phyloP scores from a whole-genome alignment of 1,284 basidiomycete species.

The Boletus chippewaensis region DNA sequence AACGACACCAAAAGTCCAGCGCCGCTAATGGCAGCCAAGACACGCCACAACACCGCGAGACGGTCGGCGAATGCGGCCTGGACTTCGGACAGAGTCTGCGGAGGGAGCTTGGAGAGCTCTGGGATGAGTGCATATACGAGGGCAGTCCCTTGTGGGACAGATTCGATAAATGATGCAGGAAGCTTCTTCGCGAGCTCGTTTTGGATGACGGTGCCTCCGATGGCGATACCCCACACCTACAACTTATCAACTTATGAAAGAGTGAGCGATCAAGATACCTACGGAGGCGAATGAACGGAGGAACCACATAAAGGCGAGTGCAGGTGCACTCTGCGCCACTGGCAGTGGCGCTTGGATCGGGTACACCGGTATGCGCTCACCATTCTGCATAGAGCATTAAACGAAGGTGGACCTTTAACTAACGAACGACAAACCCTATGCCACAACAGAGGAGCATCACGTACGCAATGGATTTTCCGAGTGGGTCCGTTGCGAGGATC shows the following conservation, averaged over 20 bases:
- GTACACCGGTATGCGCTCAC: constrained; percentile 9
- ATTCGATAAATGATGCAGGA: constrained; percentile 19
- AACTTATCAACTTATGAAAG: neutral
- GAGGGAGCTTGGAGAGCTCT: neutral
- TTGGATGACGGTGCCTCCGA: constrained; percentile 1
- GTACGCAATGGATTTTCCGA: neutral
- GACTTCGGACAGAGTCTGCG: neutral
- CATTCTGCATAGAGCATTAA: neutral
- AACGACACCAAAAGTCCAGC: neutral
- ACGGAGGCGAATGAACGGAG: constrained; percentile 25
- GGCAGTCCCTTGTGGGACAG: constrained; percentile 4
- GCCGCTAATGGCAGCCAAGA: neutral
- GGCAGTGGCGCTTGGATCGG: constrained; percentile 35
- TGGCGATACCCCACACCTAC: constrained; percentile 1
- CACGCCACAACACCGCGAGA: neutral
- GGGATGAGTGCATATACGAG: constrained; percentile 11
- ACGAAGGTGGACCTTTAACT: too few relatives aligned
- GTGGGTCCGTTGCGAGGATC: neutral
- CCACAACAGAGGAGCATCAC: constrained; percentile 1
- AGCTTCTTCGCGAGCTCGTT: constrained; percentile 22
- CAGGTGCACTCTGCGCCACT: constrained; percentile 28
- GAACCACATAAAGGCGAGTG: constrained; percentile 21
- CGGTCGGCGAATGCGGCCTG: neutral
- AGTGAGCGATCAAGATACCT: neutral
- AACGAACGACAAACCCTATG: constrained; percentile 1